Percentiles rank a stretch among this genome's conserved stretches.
Conservation (phyloP, 495 filamentous ascomycete species). For the Rhypophila decipiens region DNA sequence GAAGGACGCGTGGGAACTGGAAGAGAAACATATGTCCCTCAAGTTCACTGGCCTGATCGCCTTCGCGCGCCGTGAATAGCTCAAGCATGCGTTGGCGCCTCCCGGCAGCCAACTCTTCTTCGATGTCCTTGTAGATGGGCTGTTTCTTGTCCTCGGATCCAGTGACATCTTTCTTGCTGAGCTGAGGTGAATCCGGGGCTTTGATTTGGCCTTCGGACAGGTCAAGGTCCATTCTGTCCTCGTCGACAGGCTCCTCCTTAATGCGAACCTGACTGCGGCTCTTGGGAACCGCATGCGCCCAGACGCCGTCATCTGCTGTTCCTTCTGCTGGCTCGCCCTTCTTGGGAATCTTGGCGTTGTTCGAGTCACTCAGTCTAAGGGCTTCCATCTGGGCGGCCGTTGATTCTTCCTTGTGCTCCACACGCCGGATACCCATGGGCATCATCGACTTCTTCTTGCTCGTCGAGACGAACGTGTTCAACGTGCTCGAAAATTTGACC, state of each 20-base stretch:
- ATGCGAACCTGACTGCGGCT: slow-evolving; percentile 18
- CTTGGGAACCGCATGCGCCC: slow-evolving; percentile 27
- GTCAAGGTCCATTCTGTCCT: slow-evolving; percentile 29
- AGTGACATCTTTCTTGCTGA: slow-evolving; percentile 19
- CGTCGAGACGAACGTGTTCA: slow-evolving; percentile 8
- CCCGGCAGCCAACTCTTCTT: slow-evolving; percentile 22
- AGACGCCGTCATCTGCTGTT: slow-evolving; percentile 23
- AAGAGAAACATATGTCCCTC: slow-evolving; percentile 56
- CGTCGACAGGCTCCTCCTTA: slow-evolving; percentile 28
- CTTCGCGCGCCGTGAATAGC: slow-evolving; percentile 23
- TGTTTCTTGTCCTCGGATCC: slow-evolving; percentile 18
- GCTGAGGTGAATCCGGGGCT: slow-evolving; percentile 25
- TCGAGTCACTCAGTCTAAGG: slow-evolving; percentile 29
- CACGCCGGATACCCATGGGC: slow-evolving; percentile 45
- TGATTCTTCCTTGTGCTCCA: slow-evolving; percentile 47
- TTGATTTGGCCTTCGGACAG: slow-evolving; percentile 22
- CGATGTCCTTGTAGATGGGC: slow-evolving; percentile 30
- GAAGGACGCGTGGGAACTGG: slow-evolving; percentile 57
- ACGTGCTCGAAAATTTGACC: too few relatives aligned
- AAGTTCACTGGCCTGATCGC: slow-evolving; percentile 16
- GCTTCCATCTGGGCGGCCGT: slow-evolving; percentile 47
- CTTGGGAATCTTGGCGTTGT: slow-evolving; percentile 14
- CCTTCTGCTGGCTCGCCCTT: slow-evolving; percentile 4
- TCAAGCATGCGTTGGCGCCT: slow-evolving; percentile 28
- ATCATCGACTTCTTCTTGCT: slow-evolving; percentile 20